Base-by-base conservation (phyloP, 768 basidiomycete genomes). In the Mycena polygramma region DNA sequence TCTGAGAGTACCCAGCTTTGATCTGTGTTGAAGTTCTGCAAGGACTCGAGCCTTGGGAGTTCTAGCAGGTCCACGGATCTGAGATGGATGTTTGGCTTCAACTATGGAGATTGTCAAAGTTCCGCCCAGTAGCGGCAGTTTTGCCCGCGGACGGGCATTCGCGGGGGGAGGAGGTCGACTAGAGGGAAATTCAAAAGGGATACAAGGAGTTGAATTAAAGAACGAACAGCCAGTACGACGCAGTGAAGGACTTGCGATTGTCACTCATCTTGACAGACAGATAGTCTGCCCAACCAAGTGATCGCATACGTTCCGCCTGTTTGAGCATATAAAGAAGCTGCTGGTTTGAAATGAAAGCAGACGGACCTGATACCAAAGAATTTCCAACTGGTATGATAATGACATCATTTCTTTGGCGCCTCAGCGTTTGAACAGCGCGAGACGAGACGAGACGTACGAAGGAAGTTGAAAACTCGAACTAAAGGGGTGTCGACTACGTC, bases 321-420 rank as follows among this genome's bases (percentile, higher is more conserved):
- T n/a, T 2, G 15, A 58, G n/a, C 8, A 22, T 36, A 41, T 37
- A 63, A 54, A 37, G 20, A 83, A 53, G 30, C 51, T 39, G 58
- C 74, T 61, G 48, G 54, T 48, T 48, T 58, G 49, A 20, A 19
- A 64, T 39, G 10, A 19, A 24, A 45, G 17, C 20, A 24, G 57
- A 76, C 78, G 41, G 71, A 86, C 87, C 77, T 96, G 94, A 75
- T 91, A 93, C 87, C 90, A 91, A 57, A 98, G 79, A 71, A 96
- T 93, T 79, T 96, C 97, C 19, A 98, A 86, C 75, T 97, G 96
- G 80, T 98, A 98, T 2, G 94, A 92, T 68, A 98, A 80, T 1
- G 95, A 94, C 89, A 96, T 94, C 85, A 94, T 92, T 78, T 96
- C 95, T 97, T 71, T 8, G 19, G 35, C 35, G 57, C 30, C 49